Percentiles rank a stretch among this genome's conserved stretches.
phyloP scores from a whole-genome alignment of 2,329 filamentous ascomycete species.

The Cercospora beticola region DNA sequence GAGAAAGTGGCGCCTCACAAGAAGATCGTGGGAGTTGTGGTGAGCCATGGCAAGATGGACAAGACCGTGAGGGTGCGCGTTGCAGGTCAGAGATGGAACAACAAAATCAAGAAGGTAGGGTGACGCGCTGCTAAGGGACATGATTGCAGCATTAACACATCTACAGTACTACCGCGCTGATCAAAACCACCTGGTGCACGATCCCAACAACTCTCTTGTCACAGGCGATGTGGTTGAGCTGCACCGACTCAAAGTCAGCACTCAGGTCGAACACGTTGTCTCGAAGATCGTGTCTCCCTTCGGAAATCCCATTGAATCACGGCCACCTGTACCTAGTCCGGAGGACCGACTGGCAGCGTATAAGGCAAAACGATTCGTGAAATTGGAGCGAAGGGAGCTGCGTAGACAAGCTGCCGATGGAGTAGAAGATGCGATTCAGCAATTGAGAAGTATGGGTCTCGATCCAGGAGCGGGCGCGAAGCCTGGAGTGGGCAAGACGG shows the following conservation, averaged over 20 bases:
- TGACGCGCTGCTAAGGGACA: neutral
- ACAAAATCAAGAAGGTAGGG: conserved; percentile 67
- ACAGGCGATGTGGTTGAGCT: conserved; percentile 75
- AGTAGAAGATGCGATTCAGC: conserved; percentile 31
- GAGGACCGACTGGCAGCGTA: conserved; percentile 60
- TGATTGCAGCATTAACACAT: neutral
- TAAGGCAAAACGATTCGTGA: conserved; percentile 56
- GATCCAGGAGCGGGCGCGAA: conserved; percentile 33
- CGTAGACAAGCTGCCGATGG: conserved; percentile 35
- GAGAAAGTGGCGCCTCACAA: conserved; percentile 28
- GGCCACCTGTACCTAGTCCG: conserved; percentile 64
- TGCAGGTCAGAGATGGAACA: conserved; percentile 70
- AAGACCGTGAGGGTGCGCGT: conserved; percentile 78
- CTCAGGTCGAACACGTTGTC: conserved; percentile 69
- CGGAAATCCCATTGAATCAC: conserved; percentile 61
- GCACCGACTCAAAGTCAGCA: conserved; percentile 65
- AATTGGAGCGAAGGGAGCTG: conserved; percentile 48
- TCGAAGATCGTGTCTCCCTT: conserved; percentile 72
- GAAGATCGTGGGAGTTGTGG: conserved; percentile 61
- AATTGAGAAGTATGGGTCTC: conserved; percentile 31
- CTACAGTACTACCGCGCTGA: conserved; percentile 63
- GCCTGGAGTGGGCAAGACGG: conserved; percentile 33
- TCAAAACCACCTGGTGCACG: conserved; percentile 70
- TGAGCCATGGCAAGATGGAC: conserved; percentile 74
- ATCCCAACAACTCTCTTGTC: conserved; percentile 71